Percentiles rank a stretch among this genome's conserved stretches.
phyloP scores from a whole-genome alignment of 345 rosid genomes.

The Ceriops decandra region DNA sequence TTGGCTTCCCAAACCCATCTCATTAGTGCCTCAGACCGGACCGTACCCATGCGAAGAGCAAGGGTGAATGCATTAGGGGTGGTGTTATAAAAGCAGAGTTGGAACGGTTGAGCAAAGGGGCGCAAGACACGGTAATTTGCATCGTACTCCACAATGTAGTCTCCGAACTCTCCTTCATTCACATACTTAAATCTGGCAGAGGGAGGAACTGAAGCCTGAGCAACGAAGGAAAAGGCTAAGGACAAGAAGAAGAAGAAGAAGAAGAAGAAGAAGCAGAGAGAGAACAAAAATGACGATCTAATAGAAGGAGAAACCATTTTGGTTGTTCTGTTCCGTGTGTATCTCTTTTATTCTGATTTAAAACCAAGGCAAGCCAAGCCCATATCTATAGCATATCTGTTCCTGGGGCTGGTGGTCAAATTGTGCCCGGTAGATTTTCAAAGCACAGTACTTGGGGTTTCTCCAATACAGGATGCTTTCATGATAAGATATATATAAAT shows the following conservation, averaged over 20 bases:
- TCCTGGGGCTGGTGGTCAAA: no score
- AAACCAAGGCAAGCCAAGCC: conserved; percentile 19
- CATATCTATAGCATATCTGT: conserved; percentile 10
- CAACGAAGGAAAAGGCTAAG: conserved; percentile 9
- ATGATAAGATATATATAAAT: no score
- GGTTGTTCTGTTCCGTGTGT: no score
- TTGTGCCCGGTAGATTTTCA: no score
- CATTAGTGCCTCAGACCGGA: conserved; percentile 30
- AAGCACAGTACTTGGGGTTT: no score
- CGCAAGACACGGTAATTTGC: conserved; percentile 30
- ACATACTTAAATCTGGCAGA: conserved; percentile 30
- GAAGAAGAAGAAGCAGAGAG: conserved; percentile 10
- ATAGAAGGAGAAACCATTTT: conserved; percentile 1
- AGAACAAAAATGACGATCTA: conserved; percentile 4
- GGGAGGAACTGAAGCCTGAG: conserved; percentile 37
- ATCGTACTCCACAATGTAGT: conserved; percentile 29
- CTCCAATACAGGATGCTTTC: no score
- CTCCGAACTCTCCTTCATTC: conserved; percentile 42
- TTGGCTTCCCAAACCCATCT: conserved; percentile 49
- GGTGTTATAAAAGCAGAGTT: conserved; percentile 56
- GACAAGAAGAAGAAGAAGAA: no score
- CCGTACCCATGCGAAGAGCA: conserved; percentile 45
- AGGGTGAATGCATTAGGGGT: conserved; percentile 57
- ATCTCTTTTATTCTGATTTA: neutral
- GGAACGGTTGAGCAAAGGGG: conserved; percentile 36